Evolutionary conservation across 352 stramenopile species (phyloP), one percentile per base, ranked within the genome.

Genomic region (Phytopythium sindhum): DNA sequence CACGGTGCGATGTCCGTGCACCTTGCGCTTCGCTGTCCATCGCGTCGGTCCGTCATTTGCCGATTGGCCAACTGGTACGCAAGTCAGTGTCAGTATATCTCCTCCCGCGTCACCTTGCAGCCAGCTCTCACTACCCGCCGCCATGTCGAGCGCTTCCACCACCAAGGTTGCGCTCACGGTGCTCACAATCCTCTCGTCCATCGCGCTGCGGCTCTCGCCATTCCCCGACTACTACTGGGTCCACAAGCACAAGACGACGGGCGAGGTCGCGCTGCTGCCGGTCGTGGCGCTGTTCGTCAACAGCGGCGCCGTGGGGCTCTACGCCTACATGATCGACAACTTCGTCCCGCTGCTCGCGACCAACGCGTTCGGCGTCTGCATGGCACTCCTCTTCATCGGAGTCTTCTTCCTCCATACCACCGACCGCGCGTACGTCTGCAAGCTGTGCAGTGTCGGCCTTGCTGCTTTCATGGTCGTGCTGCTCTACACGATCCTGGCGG

Each of bases 321-420:
- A 78, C 56, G 61, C 61, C 23, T 74, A 70, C 55, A 28, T 68
- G 28, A 70, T 70, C n/a, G 51, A 68, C 64, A 71, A 76, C 57
- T 60, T 76, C n/a, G 71, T 76, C n/a, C 70, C 70, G 7, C 58
- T 76, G 39, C 64, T 76, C 24, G 63, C 61, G 2, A 68, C 68
- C 23, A 69, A 61, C n/a, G 37, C 64, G 23, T 48, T 84, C 23
- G 78, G 73, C 4, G 69, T 66, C 21, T 66, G 65, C 39, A 70
- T 75, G 1, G 77, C 68, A 50, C 57, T 77, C 2, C 59, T 66
- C 2, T 82, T 78, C 68, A 73, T 83, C 50, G 58, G 54, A 14
- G 28, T 82, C 52, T 81, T 75, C 57, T 81, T 75, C 50, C 61
- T 61, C 35, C 81, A 65, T 63, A 74, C 56, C 57, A 61, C 69